These are phyloP conservation scores for Pleurotus platypus DNA, from an alignment of 768 basidiomycete genomes.

Conservation along the genomic window DNA sequence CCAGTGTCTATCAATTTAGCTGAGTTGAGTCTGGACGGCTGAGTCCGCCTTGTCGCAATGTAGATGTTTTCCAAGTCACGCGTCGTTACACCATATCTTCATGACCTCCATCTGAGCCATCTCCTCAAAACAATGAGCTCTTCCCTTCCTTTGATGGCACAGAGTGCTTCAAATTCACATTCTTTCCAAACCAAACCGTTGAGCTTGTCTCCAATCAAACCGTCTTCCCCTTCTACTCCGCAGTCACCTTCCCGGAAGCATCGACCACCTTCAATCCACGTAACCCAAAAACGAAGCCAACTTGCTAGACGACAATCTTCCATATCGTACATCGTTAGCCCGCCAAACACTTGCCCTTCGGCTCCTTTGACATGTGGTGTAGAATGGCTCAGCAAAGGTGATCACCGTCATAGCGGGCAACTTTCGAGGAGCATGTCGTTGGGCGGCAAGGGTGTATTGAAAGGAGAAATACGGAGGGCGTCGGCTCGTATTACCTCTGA, in stretches of 20 bases:
- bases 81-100: not conserved
- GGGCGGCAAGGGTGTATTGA: not conserved
- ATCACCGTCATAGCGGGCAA: not conserved
- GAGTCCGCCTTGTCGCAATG: no score
- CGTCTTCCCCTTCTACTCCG: not conserved
- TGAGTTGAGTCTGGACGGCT: no score
- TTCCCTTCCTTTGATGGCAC: not conserved
- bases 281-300: not conserved
- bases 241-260: not conserved
- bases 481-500: not conserved
- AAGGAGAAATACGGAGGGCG: not conserved
- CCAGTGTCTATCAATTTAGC: no score
- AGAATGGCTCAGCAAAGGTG: not conserved
- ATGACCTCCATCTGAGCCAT: no score
- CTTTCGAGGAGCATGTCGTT: constrained; percentile 1
- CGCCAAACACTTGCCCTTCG: not conserved
- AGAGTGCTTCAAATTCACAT: not conserved
- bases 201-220: not conserved
- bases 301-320: constrained; percentile 2
- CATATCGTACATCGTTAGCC: constrained; percentile 7
- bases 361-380: not conserved
- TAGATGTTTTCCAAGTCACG: no score
- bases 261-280: constrained; percentile 5
- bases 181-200: not conserved
- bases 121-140: not conserved